Evolutionary conservation across 2,329 filamentous ascomycete genomes (phyloP).

Genomic region (Fusarium pseudograminearum): DNA sequence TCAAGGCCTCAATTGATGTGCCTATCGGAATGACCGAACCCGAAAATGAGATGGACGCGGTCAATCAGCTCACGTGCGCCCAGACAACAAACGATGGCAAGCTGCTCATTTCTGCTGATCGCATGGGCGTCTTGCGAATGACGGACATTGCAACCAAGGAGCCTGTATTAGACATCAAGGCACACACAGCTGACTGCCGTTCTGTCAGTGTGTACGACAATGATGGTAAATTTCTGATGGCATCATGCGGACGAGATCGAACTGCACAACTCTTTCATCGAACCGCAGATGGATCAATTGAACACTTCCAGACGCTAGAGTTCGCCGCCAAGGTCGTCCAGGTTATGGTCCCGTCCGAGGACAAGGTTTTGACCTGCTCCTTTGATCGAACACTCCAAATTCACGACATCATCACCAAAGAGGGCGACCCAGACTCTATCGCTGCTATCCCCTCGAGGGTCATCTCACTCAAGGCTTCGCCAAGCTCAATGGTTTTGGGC

Average conservation of each 20-base stretch:
- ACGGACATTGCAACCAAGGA: constrained; percentile 72
- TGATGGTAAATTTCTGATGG: constrained; percentile 74
- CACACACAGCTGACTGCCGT: constrained; percentile 87
- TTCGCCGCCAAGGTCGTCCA: constrained; percentile 88
- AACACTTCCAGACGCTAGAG: constrained; percentile 91
- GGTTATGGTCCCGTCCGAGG: constrained; percentile 77
- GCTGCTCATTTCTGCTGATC: constrained; percentile 85
- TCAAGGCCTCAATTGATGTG: constrained; percentile 73
- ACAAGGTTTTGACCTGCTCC: constrained; percentile 86
- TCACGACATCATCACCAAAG: constrained; percentile 79
- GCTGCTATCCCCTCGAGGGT: constrained; percentile 83
- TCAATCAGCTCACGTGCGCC: constrained; percentile 71
- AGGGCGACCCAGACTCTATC: constrained; percentile 71
- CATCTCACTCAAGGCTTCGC: constrained; percentile 86
- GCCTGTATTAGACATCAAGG: constrained; percentile 79
- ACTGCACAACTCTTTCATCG: constrained; percentile 90
- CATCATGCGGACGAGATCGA: constrained; percentile 87
- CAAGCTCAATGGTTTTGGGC: constrained; percentile 82
- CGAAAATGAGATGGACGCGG: constrained; percentile 63
- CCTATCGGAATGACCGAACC: constrained; percentile 73
- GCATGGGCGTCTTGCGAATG: constrained; percentile 82
- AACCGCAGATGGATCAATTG: constrained; percentile 68
- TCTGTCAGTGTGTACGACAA: constrained; percentile 80
- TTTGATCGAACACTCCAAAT: constrained; percentile 89
- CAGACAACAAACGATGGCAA: constrained; percentile 71